Conservation (phyloP, 176 grass and related monocot species). For the Lolium multiflorum region DNA sequence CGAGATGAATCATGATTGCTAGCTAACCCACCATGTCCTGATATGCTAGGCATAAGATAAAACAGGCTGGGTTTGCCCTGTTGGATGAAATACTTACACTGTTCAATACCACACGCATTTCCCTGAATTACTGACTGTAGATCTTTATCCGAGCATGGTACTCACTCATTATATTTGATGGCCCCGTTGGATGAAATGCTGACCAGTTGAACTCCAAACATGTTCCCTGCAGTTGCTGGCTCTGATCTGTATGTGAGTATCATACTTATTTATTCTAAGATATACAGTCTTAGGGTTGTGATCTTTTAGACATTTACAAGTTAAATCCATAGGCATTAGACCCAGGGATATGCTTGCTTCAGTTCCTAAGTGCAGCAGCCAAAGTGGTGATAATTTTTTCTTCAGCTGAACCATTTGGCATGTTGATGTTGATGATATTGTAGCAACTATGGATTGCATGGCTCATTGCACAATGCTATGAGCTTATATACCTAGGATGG, state of each 20-base stretch:
- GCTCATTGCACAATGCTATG: neutral
- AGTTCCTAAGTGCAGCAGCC: neutral
- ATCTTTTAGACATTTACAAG: no score
- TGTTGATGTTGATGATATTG: neutral
- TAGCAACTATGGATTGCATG: neutral
- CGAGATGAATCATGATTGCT: neutral
- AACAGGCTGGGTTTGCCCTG: neutral
- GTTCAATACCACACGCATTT: neutral
- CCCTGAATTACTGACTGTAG: neutral
- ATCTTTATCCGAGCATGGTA: neutral
- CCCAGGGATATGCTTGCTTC: neutral
- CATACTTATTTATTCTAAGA: neutral
- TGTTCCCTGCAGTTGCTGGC: neutral
- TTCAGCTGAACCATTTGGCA: neutral
- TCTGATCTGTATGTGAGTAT: neutral
- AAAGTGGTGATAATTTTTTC: neutral
- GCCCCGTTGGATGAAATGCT: conserved; percentile 15
- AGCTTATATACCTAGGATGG: neutral
- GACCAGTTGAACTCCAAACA: neutral
- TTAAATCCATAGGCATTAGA: neutral
- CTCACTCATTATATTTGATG: neutral
- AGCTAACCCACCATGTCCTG: neutral
- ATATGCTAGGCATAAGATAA: neutral
- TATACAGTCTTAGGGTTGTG: neutral
- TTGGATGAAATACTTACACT: conserved; percentile 19